Evolutionary conservation across 2,329 filamentous ascomycete species (phyloP).

Genomic region (Trichoderma harzianum): DNA sequence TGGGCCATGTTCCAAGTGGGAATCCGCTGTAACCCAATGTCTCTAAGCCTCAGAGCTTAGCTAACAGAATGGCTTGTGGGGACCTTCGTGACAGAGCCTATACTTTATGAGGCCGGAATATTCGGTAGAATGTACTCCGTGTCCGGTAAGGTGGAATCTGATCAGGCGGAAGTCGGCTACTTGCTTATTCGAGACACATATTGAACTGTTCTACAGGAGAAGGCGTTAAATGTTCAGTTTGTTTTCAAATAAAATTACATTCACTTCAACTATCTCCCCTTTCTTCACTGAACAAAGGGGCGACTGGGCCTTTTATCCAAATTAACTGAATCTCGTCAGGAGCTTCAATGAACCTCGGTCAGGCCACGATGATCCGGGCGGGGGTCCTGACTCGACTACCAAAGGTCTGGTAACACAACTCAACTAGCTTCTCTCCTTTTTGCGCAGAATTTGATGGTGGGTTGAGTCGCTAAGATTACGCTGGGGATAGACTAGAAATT

Average conservation of each 20-base stretch:
- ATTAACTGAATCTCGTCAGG: background rate
- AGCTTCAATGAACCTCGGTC: background rate
- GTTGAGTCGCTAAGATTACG: background rate
- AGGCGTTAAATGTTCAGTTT: background rate
- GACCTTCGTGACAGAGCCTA: background rate
- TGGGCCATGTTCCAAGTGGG: background rate
- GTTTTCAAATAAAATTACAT: background rate
- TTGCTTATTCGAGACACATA: background rate
- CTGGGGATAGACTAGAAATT: background rate
- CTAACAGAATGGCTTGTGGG: background rate
- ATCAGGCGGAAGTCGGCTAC: constrained; percentile 1
- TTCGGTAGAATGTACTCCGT: background rate
- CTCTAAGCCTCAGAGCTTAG: background rate
- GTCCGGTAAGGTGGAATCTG: background rate
- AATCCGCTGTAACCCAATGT: background rate
- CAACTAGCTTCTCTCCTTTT: background rate
- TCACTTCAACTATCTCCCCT: background rate
- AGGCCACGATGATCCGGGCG: background rate
- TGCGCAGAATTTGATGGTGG: background rate
- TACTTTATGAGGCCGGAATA: background rate
- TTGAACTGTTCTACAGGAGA: background rate
- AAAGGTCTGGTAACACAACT: background rate
- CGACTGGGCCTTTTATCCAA: accelerated
- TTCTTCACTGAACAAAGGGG: background rate
- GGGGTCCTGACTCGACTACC: background rate